These are phyloP conservation scores for Phytophthora pseudosyringae DNA, from an alignment of 352 stramenopile genomes.

Conservation along the genomic window DNA sequence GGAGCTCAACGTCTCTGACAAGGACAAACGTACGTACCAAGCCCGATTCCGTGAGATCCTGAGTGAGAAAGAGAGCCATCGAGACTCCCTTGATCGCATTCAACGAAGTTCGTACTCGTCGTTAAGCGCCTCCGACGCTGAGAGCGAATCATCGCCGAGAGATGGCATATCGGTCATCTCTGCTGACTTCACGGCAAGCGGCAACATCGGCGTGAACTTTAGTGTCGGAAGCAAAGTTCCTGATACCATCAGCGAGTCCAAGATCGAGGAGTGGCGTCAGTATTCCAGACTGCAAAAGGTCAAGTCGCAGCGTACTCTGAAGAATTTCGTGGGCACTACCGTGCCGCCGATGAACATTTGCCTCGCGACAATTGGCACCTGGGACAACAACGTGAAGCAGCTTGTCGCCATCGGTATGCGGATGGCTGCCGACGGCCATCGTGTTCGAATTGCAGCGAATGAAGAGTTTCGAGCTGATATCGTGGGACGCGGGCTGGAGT, in stretches of 20 bases:
- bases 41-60: constrained; percentile 35
- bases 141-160: constrained; percentile 24
- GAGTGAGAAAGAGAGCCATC: constrained; percentile 23
- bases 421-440: constrained; percentile 73
- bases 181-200: constrained; percentile 29
- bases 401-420: constrained; percentile 64
- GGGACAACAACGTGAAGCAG: constrained; percentile 63
- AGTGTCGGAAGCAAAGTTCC: constrained; percentile 21
- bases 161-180: constrained; percentile 27
- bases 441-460: constrained; percentile 83
- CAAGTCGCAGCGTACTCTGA: constrained; percentile 30
- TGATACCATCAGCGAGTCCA: constrained; percentile 27
- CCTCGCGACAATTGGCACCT: constrained; percentile 50
- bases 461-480: constrained; percentile 67
- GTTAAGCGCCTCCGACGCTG: constrained; percentile 9
- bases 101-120: constrained; percentile 25
- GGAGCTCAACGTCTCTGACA: constrained; percentile 28
- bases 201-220: constrained; percentile 41
- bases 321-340: constrained; percentile 18
- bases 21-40: constrained; percentile 36
- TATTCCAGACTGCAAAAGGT: constrained; percentile 35
- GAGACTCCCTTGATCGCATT: constrained; percentile 24
- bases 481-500: constrained; percentile 49
- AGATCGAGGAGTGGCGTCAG: constrained; percentile 31
- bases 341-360: constrained; percentile 56